Base-by-base conservation (phyloP, 208 protist genomes). In the Naegleria lovaniensis region DNA sequence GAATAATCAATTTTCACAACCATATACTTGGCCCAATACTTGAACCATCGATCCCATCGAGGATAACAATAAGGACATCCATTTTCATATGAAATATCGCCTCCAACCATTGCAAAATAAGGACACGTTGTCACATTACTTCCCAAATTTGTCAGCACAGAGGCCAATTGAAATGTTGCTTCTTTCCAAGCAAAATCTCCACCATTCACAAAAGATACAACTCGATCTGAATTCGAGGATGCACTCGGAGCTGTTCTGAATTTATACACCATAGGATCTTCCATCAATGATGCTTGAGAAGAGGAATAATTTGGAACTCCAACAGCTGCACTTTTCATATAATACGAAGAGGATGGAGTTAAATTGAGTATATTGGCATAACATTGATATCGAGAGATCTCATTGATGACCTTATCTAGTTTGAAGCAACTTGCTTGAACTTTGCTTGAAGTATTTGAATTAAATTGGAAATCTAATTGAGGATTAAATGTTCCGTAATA, bases 51-150 rank as follows among this genome's bases (percentile, higher is more conserved):
- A 52, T 88, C 84, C 84, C 39, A 58, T 39, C 43, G 2, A 5
- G 19, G n/a, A 58, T 39, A 88, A 55, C 84, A 88, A 58, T 51
- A n/a, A 19, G 25, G 16, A 38, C 16, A 29, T 29, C 84, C 84
- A 88, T 88, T 55, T 22, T 52, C 43, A n/a, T 59, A 58, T 59
- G n/a, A 16, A 39, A 88, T 36, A 88, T 88, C 84, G 16, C 84
- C 84, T 38, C 84, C 84, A 16, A 88, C n/a, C 13, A 88, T 58
- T 6, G 22, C 9, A 38, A 88, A 88, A 15, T 48, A 58, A 22
- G 84, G 84, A 39, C 29, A 19, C 19, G 84, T 88, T 11, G 13
- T 0, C 11, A 67, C 19, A 29, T 67, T 67, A 2, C 19, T 67
- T 67, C 55, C 55, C 22, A 29, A 29, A 29, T 2, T 15, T 25